These are phyloP conservation scores for Durusdinium trenchii DNA, from an alignment of 73 alveolate genomes.

Conservation along the genomic window DNA sequence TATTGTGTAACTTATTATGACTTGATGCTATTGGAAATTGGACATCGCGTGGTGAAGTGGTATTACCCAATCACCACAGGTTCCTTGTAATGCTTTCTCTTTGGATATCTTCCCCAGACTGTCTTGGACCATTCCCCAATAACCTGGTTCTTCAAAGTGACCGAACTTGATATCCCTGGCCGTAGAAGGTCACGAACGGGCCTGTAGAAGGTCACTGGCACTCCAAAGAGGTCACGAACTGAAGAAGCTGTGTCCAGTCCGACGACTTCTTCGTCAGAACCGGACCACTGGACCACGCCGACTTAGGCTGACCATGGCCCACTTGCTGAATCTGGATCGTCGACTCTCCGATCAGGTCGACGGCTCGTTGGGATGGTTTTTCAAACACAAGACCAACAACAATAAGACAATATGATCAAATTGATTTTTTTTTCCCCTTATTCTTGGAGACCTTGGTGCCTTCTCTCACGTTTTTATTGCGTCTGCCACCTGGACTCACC, in stretches of 20 bases:
- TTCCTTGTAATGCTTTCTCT: no score
- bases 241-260: not conserved
- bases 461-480: no score
- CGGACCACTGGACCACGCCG: not conserved
- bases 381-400: no score
- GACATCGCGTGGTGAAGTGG: no score
- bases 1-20: no score
- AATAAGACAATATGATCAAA: not conserved
- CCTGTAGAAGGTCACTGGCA: not conserved
- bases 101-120: no score
- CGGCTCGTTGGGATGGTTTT: not conserved
- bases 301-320: constrained; percentile 97
- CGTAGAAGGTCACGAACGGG: not conserved
- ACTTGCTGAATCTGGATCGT: constrained; percentile 97
- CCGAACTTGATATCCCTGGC: no score
- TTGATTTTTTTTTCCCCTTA: not conserved
- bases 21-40: no score
- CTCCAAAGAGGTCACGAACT: not conserved
- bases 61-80: no score
- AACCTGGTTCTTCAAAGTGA: no score
- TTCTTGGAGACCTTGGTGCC: not conserved
- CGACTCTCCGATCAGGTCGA: constrained; percentile 96
- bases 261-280: not conserved
- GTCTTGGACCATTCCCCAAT: no score
- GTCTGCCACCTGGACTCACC: not conserved